Evolutionary conservation across 163 green algal species (phyloP).

Genomic region (Coccomyxa subellipsoidea): DNA sequence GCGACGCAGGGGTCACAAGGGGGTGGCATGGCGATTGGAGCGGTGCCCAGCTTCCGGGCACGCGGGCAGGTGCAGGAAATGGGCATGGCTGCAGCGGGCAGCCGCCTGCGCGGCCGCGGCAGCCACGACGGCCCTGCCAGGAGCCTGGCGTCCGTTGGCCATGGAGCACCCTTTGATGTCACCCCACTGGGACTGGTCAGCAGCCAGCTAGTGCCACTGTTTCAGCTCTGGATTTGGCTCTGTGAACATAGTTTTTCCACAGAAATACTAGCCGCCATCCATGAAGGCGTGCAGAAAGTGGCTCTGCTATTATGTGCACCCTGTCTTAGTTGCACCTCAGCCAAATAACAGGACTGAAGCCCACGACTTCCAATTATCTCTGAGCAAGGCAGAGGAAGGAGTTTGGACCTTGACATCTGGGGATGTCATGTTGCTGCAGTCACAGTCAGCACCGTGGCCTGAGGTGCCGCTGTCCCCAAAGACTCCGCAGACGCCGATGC

Average conservation of each 20-base stretch:
- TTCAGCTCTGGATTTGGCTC: no score
- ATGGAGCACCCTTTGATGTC: background rate
- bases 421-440: background rate
- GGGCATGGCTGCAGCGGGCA: background rate
- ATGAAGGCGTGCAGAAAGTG: no score
- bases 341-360: no score
- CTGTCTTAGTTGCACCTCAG: no score
- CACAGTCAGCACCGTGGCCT: background rate
- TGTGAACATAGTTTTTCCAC: no score
- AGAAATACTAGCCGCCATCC: no score
- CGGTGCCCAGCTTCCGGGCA: background rate
- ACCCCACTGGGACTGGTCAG: background rate
- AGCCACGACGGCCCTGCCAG: background rate
- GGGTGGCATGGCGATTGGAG: background rate
- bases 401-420: no score
- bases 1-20: background rate
- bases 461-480: background rate
- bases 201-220: background rate
- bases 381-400: no score
- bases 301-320: no score
- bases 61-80: background rate
- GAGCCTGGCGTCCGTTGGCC: background rate
- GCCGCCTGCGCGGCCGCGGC: background rate
- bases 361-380: no score
- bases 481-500: background rate